Conservation (phyloP, 2,329 filamentous ascomycete species). For the Catunica adiposa region DNA sequence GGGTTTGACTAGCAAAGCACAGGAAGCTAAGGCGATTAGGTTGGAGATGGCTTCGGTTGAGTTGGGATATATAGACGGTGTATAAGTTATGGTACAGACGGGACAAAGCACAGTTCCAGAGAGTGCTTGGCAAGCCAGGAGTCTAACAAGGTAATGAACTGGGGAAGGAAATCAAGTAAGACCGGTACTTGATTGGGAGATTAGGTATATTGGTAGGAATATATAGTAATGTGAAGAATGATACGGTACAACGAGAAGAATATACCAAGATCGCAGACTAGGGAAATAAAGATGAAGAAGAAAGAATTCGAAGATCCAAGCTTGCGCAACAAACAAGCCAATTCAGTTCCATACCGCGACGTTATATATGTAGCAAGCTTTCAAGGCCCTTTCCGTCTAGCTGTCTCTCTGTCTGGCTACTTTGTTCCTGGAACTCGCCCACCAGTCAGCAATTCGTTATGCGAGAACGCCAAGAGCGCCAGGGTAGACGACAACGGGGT, state of each 20-base stretch:
- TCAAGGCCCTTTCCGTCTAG: too few relatives aligned
- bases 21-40: too few relatives aligned
- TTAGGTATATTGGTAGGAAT: too few relatives aligned
- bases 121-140: neutral
- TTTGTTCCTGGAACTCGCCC: too few relatives aligned
- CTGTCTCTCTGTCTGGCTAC: too few relatives aligned
- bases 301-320: slow-evolving; percentile 1
- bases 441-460: neutral
- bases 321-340: neutral
- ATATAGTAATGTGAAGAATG: too few relatives aligned
- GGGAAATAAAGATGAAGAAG: neutral
- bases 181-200: too few relatives aligned
- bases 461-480: neutral
- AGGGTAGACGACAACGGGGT: neutral
- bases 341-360: too few relatives aligned
- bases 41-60: too few relatives aligned
- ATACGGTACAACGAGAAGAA: too few relatives aligned
- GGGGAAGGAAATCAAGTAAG: neutral
- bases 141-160: neutral
- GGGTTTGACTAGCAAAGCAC: too few relatives aligned
- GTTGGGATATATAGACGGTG: neutral
- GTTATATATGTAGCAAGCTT: too few relatives aligned
- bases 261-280: neutral
- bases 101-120: neutral
- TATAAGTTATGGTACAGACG: neutral